Percentiles rank a stretch among this genome's conserved stretches.
Evolutionary conservation across 495 filamentous ascomycete species (phyloP).

Genomic region (Clohesyomyces aquaticus): DNA sequence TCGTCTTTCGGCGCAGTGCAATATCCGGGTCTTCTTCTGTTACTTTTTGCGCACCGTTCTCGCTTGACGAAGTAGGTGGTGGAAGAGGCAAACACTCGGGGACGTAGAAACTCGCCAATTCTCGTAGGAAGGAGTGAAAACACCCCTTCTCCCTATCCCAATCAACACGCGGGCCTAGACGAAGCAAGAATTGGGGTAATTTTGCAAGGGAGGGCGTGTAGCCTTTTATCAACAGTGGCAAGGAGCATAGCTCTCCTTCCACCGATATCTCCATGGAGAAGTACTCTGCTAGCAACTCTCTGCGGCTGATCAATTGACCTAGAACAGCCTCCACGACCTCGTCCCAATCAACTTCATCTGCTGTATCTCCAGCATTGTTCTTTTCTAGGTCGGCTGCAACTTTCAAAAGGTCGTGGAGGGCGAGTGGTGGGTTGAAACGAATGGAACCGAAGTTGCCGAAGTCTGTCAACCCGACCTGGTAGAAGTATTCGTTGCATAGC

Average conservation of each 20-base stretch:
- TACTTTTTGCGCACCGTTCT: slow-evolving; percentile 23
- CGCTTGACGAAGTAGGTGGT: slow-evolving; percentile 34
- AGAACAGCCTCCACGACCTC: slow-evolving; percentile 66
- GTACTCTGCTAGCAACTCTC: slow-evolving; percentile 91
- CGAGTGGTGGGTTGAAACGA: slow-evolving; percentile 74
- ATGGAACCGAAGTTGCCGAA: slow-evolving; percentile 95
- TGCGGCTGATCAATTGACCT: slow-evolving; percentile 66
- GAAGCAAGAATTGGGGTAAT: slow-evolving; percentile 83
- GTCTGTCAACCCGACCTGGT: slow-evolving; percentile 93
- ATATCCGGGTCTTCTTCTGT: slow-evolving; percentile 56
- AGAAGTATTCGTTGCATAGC: slow-evolving; percentile 88
- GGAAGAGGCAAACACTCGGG: slow-evolving; percentile 76
- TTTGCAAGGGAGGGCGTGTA: slow-evolving; percentile 86
- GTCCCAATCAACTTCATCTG: slow-evolving; percentile 65
- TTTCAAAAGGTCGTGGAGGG: slow-evolving; percentile 68
- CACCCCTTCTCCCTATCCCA: slow-evolving; percentile 86
- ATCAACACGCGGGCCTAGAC: slow-evolving; percentile 84
- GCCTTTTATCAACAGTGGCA: slow-evolving; percentile 86
- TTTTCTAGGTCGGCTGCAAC: slow-evolving; percentile 75
- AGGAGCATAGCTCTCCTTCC: slow-evolving; percentile 72
- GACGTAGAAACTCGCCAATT: slow-evolving; percentile 90
- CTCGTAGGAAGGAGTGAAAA: slow-evolving; percentile 80
- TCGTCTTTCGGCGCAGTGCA: slow-evolving; percentile 57
- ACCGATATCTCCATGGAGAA: slow-evolving; percentile 83
- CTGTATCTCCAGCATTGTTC: slow-evolving; percentile 43